phyloP scores from a whole-genome alignment of 2,329 filamentous ascomycete species.

The Aspergillus latus region DNA sequence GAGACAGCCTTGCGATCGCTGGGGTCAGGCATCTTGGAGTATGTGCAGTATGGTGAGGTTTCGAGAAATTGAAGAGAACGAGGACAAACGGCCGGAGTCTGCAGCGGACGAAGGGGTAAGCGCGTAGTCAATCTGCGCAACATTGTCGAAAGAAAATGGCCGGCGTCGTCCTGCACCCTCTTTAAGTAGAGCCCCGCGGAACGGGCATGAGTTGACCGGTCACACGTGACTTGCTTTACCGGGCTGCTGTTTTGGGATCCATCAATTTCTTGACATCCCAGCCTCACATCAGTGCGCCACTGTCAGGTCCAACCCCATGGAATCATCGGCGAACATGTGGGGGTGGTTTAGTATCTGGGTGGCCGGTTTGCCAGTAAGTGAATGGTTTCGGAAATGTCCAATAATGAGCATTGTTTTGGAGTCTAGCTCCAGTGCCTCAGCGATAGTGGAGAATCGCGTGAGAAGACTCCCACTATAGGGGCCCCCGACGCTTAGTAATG shows the following conservation, averaged over 20 bases:
- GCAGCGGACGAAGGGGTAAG: background rate
- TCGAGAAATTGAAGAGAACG: background rate
- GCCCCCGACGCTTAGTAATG: too few relatives aligned
- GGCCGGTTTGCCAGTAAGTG: background rate
- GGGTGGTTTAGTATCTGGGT: background rate
- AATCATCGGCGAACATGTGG: background rate
- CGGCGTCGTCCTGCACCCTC: background rate
- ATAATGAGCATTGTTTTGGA: background rate
- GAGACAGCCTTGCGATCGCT: constrained; percentile 4
- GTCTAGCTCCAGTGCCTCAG: background rate
- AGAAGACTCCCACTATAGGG: background rate
- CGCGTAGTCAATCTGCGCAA: background rate
- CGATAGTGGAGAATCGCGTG: background rate
- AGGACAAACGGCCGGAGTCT: background rate
- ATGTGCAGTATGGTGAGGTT: background rate
- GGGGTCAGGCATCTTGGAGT: constrained; percentile 1
- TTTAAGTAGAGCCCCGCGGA: background rate
- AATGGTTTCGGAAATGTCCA: background rate
- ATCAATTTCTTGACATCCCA: background rate
- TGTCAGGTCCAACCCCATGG: background rate
- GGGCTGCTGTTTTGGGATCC: background rate
- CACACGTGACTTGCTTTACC: constrained; percentile 5
- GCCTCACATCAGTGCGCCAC: background rate
- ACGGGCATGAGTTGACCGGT: background rate
- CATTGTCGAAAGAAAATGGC: background rate